Conservation (phyloP, 441 rosid genomes). For the Adansonia madagascariensis region DNA sequence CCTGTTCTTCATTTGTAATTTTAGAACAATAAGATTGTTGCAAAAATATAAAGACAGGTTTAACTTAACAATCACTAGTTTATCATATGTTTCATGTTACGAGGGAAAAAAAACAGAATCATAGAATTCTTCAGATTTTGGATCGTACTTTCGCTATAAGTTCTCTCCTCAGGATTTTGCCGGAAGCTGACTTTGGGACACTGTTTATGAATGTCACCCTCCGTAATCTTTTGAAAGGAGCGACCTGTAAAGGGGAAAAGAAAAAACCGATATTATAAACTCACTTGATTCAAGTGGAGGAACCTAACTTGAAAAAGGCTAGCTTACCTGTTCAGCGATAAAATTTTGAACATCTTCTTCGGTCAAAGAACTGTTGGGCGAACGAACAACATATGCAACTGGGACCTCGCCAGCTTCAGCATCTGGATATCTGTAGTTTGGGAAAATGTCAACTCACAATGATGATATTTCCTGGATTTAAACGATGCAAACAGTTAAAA, state of each 20-base stretch:
- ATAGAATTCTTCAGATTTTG: slow-evolving; percentile 37
- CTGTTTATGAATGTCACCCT: slow-evolving; percentile 54
- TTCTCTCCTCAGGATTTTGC: slow-evolving; percentile 67
- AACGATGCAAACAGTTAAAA: neutral
- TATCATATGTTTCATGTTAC: neutral
- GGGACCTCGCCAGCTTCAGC: slow-evolving; percentile 97
- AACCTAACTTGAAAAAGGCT: neutral
- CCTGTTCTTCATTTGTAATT: neutral
- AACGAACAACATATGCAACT: slow-evolving; percentile 74
- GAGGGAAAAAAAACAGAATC: neutral
- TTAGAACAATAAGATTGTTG: neutral
- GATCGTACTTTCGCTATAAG: slow-evolving; percentile 57
- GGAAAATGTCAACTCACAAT: slow-evolving; percentile 18
- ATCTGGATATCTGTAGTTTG: slow-evolving; percentile 68
- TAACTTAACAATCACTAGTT: neutral
- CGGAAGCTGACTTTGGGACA: slow-evolving; percentile 68
- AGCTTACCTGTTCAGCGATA: slow-evolving; percentile 73
- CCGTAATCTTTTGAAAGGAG: slow-evolving; percentile 62
- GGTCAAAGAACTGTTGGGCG: slow-evolving; percentile 65
- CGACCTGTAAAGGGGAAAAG: slow-evolving; percentile 43
- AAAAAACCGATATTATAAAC: neutral
- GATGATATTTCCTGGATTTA: neutral
- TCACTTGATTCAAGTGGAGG: neutral
- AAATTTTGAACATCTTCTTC: slow-evolving; percentile 68
- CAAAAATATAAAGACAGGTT: neutral